Percentiles rank a stretch among this genome's conserved stretches.
These are phyloP conservation scores for Perkinsus olseni DNA, from an alignment of 169 alveolate species.

Conservation along the genomic window DNA sequence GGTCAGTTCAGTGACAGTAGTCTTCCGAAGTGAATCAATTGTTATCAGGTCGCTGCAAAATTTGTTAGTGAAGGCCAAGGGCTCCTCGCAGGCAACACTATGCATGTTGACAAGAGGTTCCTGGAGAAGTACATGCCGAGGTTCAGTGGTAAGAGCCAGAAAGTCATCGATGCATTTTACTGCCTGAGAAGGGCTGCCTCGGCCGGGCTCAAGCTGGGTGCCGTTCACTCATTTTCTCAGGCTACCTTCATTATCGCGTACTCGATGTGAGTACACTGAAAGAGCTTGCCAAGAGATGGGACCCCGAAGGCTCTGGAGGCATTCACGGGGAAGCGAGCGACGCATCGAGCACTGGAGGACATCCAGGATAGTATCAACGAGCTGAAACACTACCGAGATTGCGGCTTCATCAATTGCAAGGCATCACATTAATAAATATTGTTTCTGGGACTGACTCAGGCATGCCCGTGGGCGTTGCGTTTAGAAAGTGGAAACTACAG, in stretches of 20 bases:
- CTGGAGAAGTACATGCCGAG: slow-evolving; percentile 54
- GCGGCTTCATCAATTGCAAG: not conserved
- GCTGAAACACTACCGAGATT: slow-evolving; percentile 36
- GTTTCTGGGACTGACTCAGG: too few species aligned
- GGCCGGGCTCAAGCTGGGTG: not conserved
- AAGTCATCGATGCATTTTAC: too few species aligned
- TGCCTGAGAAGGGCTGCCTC: too few species aligned
- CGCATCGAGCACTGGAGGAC: slow-evolving; percentile 68
- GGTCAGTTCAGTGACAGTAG: too few species aligned
- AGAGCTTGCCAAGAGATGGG: slow-evolving; percentile 41
- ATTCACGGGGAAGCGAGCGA: slow-evolving; percentile 28
- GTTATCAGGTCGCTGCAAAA: slow-evolving; percentile 15
- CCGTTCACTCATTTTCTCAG: slow-evolving; percentile 7
- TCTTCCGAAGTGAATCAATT: too few species aligned
- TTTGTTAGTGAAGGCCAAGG: slow-evolving; percentile 13
- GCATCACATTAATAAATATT: not conserved
- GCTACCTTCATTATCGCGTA: slow-evolving; percentile 43
- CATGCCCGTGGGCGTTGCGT: too few species aligned
- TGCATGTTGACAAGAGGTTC: slow-evolving; percentile 55
- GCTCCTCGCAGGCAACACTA: slow-evolving; percentile 62
- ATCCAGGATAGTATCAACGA: slow-evolving; percentile 61
- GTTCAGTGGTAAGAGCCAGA: not conserved
- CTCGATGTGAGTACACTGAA: slow-evolving; percentile 63
- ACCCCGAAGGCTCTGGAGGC: slow-evolving; percentile 21
- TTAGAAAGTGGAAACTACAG: too few species aligned